Base-by-base conservation (phyloP, 352 stramenopile genomes). In the Phytopythium ostracodes region DNA sequence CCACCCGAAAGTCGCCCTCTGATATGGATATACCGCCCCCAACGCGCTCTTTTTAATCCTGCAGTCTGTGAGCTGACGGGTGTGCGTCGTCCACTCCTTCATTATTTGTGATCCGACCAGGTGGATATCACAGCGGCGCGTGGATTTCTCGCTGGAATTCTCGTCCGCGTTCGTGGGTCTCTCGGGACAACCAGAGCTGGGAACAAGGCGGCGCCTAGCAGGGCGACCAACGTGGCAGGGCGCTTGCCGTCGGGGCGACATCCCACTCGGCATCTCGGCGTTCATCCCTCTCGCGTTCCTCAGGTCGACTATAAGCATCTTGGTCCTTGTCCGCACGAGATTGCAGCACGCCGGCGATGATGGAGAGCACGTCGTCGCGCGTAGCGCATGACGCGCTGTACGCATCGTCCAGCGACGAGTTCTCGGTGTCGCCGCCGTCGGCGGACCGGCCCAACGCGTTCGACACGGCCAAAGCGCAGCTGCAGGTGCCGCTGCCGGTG, bases 381-480 rank as follows among this genome's bases (percentile, higher is more conserved):
- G 62, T 9, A 4, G 50, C 22, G 12, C 35, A 53, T 18, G 66
- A 63, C 22, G 60, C 54, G 20, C 63, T 61, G 59, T 36, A 60
- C 1, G 18, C 40, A 25, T 63, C 61, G 8, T 46, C 20, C 22
- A 63, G 44, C 38, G 63, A 64, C 46, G 55, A 42, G 14, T 68
- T 70, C 65, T 72, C 65, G 47, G 59, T 66, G 27, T 61, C 64
- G 5, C 46, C 59, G 7, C 63, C 60, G 8, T 65, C 66, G 22
- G 35, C 60, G 15, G 62, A 40, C 10, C 67, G 66, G 35, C 67
- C 63, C 59, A 35, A 31, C 18, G 56, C 43, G 27, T 35, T 68
- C 57, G 17, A 22, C 56, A 43, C 40, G 35, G 43, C 10, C 46
- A 50, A 53, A 25, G 6, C 47, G 35, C 58, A 68, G 11, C 24